phyloP scores from a whole-genome alignment of 1,284 basidiomycete species.

The Dichomitus squalens region DNA sequence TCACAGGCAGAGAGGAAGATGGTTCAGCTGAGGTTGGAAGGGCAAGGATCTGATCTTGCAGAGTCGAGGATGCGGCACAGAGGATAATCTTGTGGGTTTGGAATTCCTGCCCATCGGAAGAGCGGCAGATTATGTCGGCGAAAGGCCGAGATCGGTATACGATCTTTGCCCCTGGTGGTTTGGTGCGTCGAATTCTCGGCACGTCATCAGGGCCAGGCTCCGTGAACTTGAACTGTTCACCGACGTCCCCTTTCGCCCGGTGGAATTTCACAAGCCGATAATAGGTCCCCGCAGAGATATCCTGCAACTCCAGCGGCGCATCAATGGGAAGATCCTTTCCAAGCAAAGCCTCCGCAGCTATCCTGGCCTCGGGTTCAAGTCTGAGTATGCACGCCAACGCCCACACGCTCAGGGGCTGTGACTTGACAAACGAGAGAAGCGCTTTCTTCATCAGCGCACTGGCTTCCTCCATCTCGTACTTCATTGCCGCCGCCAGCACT shows the following conservation, averaged over 20 bases:
- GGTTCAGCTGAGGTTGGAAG: background rate
- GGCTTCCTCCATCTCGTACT: slow-evolving; percentile 27
- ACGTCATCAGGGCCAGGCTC: slow-evolving; percentile 2
- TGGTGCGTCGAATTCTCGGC: background rate
- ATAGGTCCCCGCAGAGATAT: slow-evolving; percentile 17
- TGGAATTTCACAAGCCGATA: slow-evolving; percentile 17
- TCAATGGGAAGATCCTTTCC: background rate
- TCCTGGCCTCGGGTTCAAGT: slow-evolving; percentile 1
- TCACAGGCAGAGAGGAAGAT: background rate
- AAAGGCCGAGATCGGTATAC: slow-evolving; percentile 4
- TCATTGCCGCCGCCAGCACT: slow-evolving; percentile 21
- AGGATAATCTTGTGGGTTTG: slow-evolving; percentile 11
- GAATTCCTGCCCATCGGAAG: background rate
- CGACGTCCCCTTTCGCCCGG: slow-evolving; percentile 3
- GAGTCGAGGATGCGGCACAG: slow-evolving; percentile 3
- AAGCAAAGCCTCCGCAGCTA: slow-evolving; percentile 1
- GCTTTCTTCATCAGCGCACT: slow-evolving; percentile 3
- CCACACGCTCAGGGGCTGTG: slow-evolving; percentile 7
- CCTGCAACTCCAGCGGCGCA: slow-evolving; percentile 9
- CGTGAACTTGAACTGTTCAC: slow-evolving; percentile 5
- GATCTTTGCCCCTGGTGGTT: background rate
- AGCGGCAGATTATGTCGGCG: slow-evolving; percentile 12
- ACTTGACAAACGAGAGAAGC: slow-evolving; percentile 2
- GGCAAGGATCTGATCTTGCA: background rate
- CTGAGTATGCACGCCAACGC: slow-evolving; percentile 5